Percentiles rank a stretch among this genome's conserved stretches.
These are phyloP conservation scores for Lathyrus oleraceus DNA, from an alignment of 306 rosid species.

Conservation along the genomic window DNA sequence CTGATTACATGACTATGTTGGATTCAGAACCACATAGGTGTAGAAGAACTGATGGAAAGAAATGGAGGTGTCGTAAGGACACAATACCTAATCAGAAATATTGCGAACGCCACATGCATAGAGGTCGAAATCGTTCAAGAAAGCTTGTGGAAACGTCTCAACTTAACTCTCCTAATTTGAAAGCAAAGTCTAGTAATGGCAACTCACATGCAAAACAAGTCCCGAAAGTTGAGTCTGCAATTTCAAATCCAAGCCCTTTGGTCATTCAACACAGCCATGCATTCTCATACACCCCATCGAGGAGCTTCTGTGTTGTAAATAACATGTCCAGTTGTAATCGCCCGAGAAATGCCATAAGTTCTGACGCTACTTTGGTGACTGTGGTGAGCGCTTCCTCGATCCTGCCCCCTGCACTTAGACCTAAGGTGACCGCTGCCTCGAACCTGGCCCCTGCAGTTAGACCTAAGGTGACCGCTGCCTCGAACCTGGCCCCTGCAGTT, in stretches of 20 bases:
- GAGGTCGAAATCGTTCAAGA: conserved; percentile 98
- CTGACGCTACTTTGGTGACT: conserved; percentile 23
- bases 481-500: conserved; percentile 25
- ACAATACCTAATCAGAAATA: conserved; percentile 61
- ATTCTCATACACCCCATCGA: conserved; percentile 17
- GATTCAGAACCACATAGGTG: conserved; percentile 77
- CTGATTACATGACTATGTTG: conserved; percentile 42
- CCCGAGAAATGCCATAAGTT: conserved; percentile 25
- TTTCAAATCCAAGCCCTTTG: conserved; percentile 37
- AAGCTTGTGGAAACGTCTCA: conserved; percentile 87
- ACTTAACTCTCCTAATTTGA: conserved; percentile 39
- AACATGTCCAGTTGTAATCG: conserved; percentile 16
- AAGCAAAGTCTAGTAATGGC: conserved; percentile 30
- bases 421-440: background rate
- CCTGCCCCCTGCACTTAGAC: conserved; percentile 21
- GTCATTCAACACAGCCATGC: conserved; percentile 40
- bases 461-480: background rate
- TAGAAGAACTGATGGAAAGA: conserved; percentile 95
- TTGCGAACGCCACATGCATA: conserved; percentile 80
- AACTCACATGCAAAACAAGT: conserved; percentile 24
- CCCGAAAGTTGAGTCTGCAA: conserved; percentile 28
- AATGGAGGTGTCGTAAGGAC: conserved; percentile 73
- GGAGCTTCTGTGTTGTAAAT: conserved; percentile 26
- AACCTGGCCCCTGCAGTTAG: conserved; percentile 24
- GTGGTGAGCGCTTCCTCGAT: background rate